phyloP scores from a whole-genome alignment of 345 rosid species.

The Orychophragmus violaceus region DNA sequence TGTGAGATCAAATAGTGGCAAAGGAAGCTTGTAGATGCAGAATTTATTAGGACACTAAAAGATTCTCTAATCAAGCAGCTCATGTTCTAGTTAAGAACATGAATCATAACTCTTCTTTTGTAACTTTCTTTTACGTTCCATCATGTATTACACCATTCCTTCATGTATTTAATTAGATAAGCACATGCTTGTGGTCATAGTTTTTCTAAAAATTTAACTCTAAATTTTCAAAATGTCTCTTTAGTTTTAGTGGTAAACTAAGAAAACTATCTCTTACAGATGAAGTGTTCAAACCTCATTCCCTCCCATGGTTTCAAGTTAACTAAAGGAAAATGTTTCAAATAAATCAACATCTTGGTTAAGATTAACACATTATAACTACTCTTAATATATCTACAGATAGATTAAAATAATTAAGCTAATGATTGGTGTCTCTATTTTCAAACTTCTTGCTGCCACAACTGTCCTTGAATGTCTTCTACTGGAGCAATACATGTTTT shows the following conservation, averaged over 20 bases:
- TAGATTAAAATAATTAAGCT: constrained; percentile 26
- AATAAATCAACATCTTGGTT: background rate
- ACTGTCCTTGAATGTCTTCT: constrained; percentile 27
- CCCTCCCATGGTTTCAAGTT: too few species aligned
- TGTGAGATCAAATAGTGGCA: background rate
- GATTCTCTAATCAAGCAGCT: background rate
- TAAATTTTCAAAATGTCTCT: too few species aligned
- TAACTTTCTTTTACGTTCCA: background rate
- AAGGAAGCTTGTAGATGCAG: background rate
- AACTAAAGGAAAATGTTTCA: background rate
- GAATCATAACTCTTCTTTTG: background rate
- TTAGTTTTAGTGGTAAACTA: too few species aligned
- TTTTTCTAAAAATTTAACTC: too few species aligned
- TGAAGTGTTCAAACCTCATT: too few species aligned
- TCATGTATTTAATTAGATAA: background rate
- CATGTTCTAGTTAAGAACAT: background rate
- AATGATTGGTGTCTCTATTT: constrained; percentile 36
- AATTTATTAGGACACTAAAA: background rate
- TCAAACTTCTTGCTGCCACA: constrained; percentile 33
- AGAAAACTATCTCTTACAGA: too few species aligned
- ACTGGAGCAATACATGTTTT: background rate
- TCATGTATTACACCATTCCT: background rate
- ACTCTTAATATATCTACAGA: background rate
- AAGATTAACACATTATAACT: background rate
- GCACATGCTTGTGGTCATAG: too few species aligned